A percentile compares a stretch with the other conserved stretches of the same genome.
Evolutionary conservation across 805 yeast species (phyloP).

Genomic region (Priceomyces carsonii): DNA sequence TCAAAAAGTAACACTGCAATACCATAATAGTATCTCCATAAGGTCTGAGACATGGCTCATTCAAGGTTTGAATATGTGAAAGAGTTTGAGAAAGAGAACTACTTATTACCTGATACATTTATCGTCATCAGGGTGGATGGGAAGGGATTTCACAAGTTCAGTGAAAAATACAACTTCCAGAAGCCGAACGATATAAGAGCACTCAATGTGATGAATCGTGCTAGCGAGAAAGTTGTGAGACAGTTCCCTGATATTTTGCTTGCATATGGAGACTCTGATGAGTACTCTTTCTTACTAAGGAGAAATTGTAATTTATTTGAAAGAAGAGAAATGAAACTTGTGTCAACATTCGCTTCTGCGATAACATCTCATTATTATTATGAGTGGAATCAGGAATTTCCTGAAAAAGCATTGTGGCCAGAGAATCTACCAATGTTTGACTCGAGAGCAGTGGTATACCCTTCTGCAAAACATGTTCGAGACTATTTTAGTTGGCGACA

Average conservation of each 20-base stretch:
- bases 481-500: constrained; percentile 95
- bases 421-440: constrained; percentile 83
- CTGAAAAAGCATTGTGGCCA: constrained; percentile 46
- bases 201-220: constrained; percentile 72
- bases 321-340: constrained; percentile 78
- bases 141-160: constrained; percentile 86
- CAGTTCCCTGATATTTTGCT: constrained; percentile 69
- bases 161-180: constrained; percentile 66
- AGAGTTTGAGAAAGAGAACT: constrained; percentile 71
- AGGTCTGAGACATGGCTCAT: constrained; percentile 60
- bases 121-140: constrained; percentile 91
- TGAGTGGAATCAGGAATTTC: constrained; percentile 65
- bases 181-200: constrained; percentile 90
- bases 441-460: constrained; percentile 86
- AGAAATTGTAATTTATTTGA: constrained; percentile 71
- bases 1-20: background rate
- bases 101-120: constrained; percentile 75
- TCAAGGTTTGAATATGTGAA: constrained; percentile 87
- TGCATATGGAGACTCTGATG: constrained; percentile 96
- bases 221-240: constrained; percentile 67
- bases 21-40: background rate
- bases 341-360: constrained; percentile 77
- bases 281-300: constrained; percentile 78
- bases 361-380: constrained; percentile 75
- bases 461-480: constrained; percentile 56